Percentiles rank a stretch among this genome's conserved stretches.
Evolutionary conservation across 2,329 filamentous ascomycete genomes (phyloP).

Genomic region (Penicillium decumbens): DNA sequence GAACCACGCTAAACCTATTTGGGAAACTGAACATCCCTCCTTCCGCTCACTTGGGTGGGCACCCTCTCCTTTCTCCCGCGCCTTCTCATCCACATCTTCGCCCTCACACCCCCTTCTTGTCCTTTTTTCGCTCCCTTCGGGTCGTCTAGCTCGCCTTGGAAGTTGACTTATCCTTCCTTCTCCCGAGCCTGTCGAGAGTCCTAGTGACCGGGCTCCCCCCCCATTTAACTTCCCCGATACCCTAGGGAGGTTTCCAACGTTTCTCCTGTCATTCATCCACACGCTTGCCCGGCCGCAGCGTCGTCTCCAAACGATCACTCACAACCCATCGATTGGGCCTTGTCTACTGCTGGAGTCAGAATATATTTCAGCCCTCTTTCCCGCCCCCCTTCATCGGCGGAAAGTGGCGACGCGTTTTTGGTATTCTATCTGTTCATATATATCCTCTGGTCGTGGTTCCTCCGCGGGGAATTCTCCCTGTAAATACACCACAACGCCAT

Average conservation of each 20-base stretch:
- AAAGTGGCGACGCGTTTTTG: conserved; percentile 17
- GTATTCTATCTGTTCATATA: conserved; percentile 14
- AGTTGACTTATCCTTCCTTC: conserved; percentile 13
- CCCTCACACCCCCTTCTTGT: background rate
- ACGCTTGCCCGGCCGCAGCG: conserved; percentile 33
- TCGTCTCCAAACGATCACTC: conserved; percentile 20
- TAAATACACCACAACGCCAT: background rate
- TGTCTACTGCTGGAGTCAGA: conserved; percentile 18
- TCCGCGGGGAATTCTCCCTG: background rate
- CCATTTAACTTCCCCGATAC: background rate
- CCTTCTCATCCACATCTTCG: conserved; percentile 4
- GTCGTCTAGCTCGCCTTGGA: conserved; percentile 9
- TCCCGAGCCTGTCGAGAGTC: conserved; percentile 9
- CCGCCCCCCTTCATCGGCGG: background rate
- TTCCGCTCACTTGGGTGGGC: conserved; percentile 15
- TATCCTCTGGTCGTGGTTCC: background rate
- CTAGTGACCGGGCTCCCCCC: conserved; percentile 16
- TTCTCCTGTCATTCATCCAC: conserved; percentile 14
- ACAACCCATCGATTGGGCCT: conserved; percentile 16
- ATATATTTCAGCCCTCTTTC: conserved; percentile 5
- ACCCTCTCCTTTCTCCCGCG: conserved; percentile 15
- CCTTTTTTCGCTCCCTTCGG: conserved; percentile 2
- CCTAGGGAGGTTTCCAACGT: conserved; percentile 13
- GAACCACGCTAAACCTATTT: conserved; percentile 21
- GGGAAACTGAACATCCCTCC: conserved; percentile 22